Evolutionary conservation across 805 yeast species (phyloP), one percentile per base, ranked within the genome.

Genomic region (Ogataea ramenticola): DNA sequence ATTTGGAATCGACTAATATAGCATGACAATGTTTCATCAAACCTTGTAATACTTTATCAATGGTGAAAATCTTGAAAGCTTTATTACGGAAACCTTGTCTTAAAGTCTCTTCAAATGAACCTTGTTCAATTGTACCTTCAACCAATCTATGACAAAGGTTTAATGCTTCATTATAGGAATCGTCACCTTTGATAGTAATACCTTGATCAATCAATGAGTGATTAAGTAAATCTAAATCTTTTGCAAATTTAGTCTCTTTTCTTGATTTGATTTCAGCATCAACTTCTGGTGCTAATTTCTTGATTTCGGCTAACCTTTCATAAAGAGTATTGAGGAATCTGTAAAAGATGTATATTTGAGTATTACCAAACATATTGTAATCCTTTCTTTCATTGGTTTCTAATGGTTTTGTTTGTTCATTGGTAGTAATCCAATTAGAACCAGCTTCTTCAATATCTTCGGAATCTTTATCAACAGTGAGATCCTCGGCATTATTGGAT

Each of bases 71-170:
- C 61, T 88, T 88, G 69, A 86, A 93, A 0, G 98, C 99, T 49
- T 82, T 83, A 66, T 91, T 93, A 57, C 93, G 78, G 68, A 86
- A 93, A 0, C 95, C 96, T 70, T 91, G 97, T 49, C 99, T 86
- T 46, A 93, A 66, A 16, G 96, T 77, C 64, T 93, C 99, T 67
- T 93, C 99, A 62, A 86, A 95, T 84, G 89, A 82, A 62, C 84
- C 93, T 49, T 87, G 95, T 57, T 93, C 99, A 40, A 93, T 66
- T 32, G 88, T 93, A 26, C 96, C 96, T 51, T 87, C 93, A 50
- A 93, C 83, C 42, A 88, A 70, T 50, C 79, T 77, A 51, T 79
- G 87, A 46, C 95, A 78, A 44, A 93, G 71, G 3, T 68, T 71
- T 46, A 93, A 68, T n/a, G 88, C 75, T 62, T 91, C 96, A 31